Evolutionary conservation across 2,329 filamentous ascomycete species (phyloP).

Genomic region (Ascochyta lentis): DNA sequence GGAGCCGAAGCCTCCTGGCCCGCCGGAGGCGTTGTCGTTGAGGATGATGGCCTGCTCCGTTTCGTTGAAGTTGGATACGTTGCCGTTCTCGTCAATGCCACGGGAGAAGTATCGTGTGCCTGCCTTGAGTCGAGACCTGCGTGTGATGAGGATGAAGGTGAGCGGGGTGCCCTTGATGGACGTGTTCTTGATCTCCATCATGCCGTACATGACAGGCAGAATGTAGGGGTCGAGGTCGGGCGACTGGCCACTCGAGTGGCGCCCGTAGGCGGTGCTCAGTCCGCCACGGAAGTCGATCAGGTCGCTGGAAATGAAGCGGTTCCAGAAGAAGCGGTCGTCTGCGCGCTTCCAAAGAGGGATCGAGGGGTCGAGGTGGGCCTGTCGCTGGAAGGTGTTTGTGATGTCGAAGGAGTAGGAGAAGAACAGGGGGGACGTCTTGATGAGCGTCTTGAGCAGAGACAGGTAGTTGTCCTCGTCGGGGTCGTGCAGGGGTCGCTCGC

Average conservation of each 20-base stretch:
- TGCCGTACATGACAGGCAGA: constrained; percentile 93
- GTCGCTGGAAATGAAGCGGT: constrained; percentile 88
- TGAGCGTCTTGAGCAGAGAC: constrained; percentile 76
- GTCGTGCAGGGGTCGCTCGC: constrained; percentile 89
- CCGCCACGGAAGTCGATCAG: constrained; percentile 85
- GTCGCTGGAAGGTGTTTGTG: constrained; percentile 95
- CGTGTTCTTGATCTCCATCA: constrained; percentile 88
- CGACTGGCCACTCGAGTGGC: constrained; percentile 73
- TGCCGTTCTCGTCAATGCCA: constrained; percentile 88
- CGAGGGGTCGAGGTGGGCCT: constrained; percentile 75
- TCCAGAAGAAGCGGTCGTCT: constrained; percentile 99
- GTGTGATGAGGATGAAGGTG: constrained; percentile 85
- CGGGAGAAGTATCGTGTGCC: constrained; percentile 95
- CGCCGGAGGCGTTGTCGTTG: constrained; percentile 77
- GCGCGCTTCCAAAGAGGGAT: constrained; percentile 87
- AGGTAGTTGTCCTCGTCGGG: constrained; percentile 94
- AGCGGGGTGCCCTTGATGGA: constrained; percentile 83
- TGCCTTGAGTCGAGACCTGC: constrained; percentile 84
- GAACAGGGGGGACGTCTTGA: constrained; percentile 90
- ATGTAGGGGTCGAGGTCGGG: constrained; percentile 88
- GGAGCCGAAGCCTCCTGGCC: constrained; percentile 78
- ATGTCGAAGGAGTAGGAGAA: constrained; percentile 98
- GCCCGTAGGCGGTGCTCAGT: constrained; percentile 55
- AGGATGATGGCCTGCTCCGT: constrained; percentile 91
- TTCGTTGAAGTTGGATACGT: constrained; percentile 99